phyloP scores from a whole-genome alignment of 352 stramenopile species.

The Phytophthora colocasiae region DNA sequence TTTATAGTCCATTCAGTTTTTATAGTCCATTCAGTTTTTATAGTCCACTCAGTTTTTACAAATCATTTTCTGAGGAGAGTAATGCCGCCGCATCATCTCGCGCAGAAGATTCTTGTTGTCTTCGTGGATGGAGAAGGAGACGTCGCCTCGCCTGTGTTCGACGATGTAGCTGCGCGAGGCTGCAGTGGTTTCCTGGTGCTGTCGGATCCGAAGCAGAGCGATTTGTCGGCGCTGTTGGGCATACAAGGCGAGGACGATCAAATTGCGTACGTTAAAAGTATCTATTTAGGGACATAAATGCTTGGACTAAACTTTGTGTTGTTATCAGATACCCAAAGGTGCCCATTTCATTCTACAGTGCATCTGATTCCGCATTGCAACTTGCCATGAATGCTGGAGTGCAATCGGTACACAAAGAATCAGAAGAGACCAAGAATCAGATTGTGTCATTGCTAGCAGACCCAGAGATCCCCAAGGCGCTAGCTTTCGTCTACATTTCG shows the following conservation, averaged over 20 bases:
- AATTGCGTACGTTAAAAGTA: slow-evolving; percentile 41
- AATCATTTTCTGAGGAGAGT: slow-evolving; percentile 11
- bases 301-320: slow-evolving; percentile 1
- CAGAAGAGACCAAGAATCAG: slow-evolving; percentile 29
- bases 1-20: neutral
- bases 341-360: slow-evolving; percentile 67
- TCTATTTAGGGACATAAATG: slow-evolving; percentile 1
- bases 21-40: neutral
- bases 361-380: slow-evolving; percentile 39
- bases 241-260: slow-evolving; percentile 30
- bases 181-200: slow-evolving; percentile 67
- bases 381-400: slow-evolving; percentile 46
- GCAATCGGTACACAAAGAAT: slow-evolving; percentile 36
- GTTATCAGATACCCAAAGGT: slow-evolving; percentile 62
- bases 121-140: slow-evolving; percentile 45
- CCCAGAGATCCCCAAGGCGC: slow-evolving; percentile 47
- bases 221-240: slow-evolving; percentile 43
- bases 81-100: slow-evolving; percentile 46
- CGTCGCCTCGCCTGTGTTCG: slow-evolving; percentile 25
- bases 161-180: slow-evolving; percentile 56
- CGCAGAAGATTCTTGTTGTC: slow-evolving; percentile 63
- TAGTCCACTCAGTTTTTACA: neutral
- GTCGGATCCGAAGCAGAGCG: slow-evolving; percentile 30
- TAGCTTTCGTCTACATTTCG: slow-evolving; percentile 66
- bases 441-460: slow-evolving; percentile 41